A percentile compares a stretch with the other conserved stretches of the same genome.
Evolutionary conservation across 106 monocot genomes (phyloP).

Genomic region (Platanthera zijinensis): DNA sequence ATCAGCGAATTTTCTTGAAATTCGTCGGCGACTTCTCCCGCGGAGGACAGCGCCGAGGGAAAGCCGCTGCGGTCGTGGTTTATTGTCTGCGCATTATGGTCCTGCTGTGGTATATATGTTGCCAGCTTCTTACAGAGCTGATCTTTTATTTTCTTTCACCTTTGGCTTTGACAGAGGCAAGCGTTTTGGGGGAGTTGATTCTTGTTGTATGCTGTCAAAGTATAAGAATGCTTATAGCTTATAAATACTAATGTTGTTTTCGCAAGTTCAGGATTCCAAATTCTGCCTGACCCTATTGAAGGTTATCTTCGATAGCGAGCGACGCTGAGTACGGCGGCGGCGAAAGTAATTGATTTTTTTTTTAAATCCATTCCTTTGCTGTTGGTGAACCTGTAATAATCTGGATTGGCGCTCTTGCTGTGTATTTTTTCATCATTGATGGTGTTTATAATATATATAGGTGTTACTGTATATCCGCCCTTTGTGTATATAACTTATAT

Average conservation of each 20-base stretch:
- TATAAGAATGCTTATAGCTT: not conserved
- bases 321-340: not conserved
- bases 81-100: not conserved
- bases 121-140: not conserved
- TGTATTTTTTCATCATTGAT: too few relatives aligned
- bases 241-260: not conserved
- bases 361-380: not conserved
- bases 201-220: not conserved
- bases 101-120: not conserved
- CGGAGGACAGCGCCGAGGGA: not conserved
- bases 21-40: not conserved
- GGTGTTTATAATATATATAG: too few relatives aligned
- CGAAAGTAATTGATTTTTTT: not conserved
- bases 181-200: not conserved
- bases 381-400: not conserved
- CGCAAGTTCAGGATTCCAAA: not conserved
- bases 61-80: not conserved
- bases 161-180: not conserved
- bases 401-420: not conserved
- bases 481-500: too few relatives aligned
- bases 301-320: not conserved
- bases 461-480: too few relatives aligned
- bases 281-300: not conserved
- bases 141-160: not conserved
- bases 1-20: not conserved